Conservation (phyloP, 176 grass and related monocot genomes). For the Ensete ventricosum region DNA sequence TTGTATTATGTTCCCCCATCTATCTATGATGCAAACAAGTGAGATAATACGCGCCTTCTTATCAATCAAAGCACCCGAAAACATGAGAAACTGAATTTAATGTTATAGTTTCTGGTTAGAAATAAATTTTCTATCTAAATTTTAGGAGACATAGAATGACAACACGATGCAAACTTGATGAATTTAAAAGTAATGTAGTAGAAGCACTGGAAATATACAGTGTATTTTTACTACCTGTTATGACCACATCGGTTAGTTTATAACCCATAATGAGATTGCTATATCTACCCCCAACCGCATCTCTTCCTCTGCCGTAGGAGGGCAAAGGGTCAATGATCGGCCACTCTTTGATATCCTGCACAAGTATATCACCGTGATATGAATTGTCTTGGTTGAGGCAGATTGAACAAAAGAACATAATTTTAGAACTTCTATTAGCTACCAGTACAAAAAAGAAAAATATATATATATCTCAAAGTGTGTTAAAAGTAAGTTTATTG, state of each 20-base stretch:
- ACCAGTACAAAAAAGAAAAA: too few species aligned
- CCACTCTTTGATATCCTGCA: constrained; percentile 51
- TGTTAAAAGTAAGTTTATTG: too few species aligned
- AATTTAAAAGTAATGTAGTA: not conserved
- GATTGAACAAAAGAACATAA: too few species aligned
- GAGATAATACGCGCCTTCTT: too few species aligned
- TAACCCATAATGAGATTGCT: constrained; percentile 79
- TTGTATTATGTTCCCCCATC: not conserved
- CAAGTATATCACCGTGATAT: not conserved
- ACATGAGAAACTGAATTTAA: too few species aligned
- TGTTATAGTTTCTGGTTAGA: too few species aligned
- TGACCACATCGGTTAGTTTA: constrained; percentile 80
- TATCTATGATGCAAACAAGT: too few species aligned
- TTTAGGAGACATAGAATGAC: too few species aligned
- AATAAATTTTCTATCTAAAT: too few species aligned
- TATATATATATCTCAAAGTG: not conserved
- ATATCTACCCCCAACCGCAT: constrained; percentile 68
- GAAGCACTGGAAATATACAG: not conserved
- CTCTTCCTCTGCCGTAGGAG: constrained; percentile 89
- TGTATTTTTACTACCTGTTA: constrained; percentile 44
- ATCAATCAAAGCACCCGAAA: too few species aligned
- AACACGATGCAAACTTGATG: too few species aligned
- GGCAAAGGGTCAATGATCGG: constrained; percentile 59
- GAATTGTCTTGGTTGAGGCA: not conserved
- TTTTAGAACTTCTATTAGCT: too few species aligned